phyloP scores from a whole-genome alignment of 495 filamentous ascomycete species.

The Xylaria palmicola region DNA sequence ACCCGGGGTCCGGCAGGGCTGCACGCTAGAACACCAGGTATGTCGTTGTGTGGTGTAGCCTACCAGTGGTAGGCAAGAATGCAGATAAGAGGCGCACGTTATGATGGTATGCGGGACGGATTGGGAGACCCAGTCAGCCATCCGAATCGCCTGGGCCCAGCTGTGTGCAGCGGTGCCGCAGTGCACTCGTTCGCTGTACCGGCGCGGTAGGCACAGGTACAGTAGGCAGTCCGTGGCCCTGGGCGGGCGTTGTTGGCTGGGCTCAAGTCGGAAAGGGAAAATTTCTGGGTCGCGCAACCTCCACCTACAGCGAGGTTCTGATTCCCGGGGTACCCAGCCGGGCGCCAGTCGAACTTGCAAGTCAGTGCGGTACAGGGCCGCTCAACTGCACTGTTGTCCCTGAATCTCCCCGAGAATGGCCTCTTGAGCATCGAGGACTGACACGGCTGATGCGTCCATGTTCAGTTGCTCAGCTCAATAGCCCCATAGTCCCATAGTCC shows the following conservation, averaged over 20 bases:
- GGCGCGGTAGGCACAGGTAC: no score
- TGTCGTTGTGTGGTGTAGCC: slow-evolving; percentile 5
- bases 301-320: neutral
- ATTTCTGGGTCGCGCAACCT: slow-evolving; percentile 24
- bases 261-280: slow-evolving; percentile 15
- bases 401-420: neutral
- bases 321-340: neutral
- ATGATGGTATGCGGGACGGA: neutral
- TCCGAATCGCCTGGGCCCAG: neutral
- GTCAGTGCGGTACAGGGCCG: slow-evolving; percentile 1
- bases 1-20: neutral
- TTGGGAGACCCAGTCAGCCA: neutral
- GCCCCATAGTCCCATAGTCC: neutral
- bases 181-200: no score
- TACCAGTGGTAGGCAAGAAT: neutral
- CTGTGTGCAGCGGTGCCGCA: no score
- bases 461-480: neutral
- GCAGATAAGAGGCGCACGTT: neutral
- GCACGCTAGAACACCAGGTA: neutral
- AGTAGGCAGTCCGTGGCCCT: slow-evolving; percentile 6
- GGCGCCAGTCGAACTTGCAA: no score
- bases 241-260: slow-evolving; percentile 2
- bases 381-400: neutral
- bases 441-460: neutral
- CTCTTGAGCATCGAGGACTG: neutral